Percentiles rank a stretch among this genome's conserved stretches.
Conservation (phyloP, 257 asterid genomes). For the Scutellaria galericulata region DNA sequence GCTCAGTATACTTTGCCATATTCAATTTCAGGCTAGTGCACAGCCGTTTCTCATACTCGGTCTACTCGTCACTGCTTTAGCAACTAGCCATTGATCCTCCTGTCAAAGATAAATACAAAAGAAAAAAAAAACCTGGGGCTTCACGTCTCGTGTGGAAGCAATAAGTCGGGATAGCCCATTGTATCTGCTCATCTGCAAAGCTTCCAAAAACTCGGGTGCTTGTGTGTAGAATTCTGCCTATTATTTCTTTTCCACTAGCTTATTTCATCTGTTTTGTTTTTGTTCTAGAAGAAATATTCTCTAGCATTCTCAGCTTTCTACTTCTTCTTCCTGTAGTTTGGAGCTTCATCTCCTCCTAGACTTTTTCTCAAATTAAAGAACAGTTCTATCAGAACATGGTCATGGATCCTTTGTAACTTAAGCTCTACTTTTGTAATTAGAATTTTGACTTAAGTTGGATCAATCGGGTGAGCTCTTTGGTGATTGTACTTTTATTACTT, state of each 20-base stretch:
- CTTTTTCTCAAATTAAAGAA: background rate
- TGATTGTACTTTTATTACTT: too few species aligned
- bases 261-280: slow-evolving; percentile 7
- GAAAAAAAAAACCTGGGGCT: background rate
- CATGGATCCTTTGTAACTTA: slow-evolving; percentile 11
- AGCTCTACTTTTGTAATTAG: background rate
- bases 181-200: slow-evolving; percentile 16
- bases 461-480: too few species aligned
- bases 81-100: slow-evolving; percentile 71
- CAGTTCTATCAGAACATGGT: background rate
- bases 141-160: slow-evolving; percentile 1
- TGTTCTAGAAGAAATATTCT: slow-evolving; percentile 3
- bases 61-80: slow-evolving; percentile 85
- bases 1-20: slow-evolving; percentile 4
- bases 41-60: slow-evolving; percentile 96
- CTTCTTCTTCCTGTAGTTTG: slow-evolving; percentile 3
- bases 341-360: slow-evolving; percentile 20
- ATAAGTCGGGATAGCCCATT: background rate
- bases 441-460: background rate
- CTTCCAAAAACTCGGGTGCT: slow-evolving; percentile 24
- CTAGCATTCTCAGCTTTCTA: slow-evolving; percentile 10
- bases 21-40: slow-evolving; percentile 83
- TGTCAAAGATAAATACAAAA: slow-evolving; percentile 19
- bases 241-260: background rate
- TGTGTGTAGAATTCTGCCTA: slow-evolving; percentile 25